Percentiles rank a stretch among this genome's conserved stretches.
Evolutionary conservation across 768 basidiomycete genomes (phyloP).

Genomic region (Mycena olivaceomarginata): DNA sequence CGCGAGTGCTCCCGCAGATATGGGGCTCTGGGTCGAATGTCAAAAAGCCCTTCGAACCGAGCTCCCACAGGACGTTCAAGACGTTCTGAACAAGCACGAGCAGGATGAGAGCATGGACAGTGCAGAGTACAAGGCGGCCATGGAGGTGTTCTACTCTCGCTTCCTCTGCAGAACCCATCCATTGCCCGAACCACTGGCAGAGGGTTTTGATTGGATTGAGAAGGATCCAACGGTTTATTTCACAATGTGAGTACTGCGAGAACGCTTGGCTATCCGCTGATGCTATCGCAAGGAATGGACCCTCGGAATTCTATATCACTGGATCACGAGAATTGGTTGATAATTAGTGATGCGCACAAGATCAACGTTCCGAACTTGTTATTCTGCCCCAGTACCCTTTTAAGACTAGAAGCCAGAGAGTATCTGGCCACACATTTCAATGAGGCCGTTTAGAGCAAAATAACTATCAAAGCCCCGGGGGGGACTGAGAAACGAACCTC

Average conservation of each 20-base stretch:
- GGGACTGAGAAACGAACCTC: too few relatives aligned
- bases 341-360: constrained; percentile 56
- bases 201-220: constrained; percentile 47
- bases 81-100: constrained; percentile 54
- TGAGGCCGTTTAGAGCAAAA: too few relatives aligned
- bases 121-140: constrained; percentile 56
- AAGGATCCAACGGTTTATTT: constrained; percentile 60
- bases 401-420: too few relatives aligned
- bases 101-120: constrained; percentile 50
- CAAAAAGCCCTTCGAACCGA: constrained; percentile 48
- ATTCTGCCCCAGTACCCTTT: constrained; percentile 16
- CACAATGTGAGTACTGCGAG: constrained; percentile 51
- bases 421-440: too few relatives aligned
- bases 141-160: constrained; percentile 52
- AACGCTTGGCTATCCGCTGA: background rate
- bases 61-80: constrained; percentile 57
- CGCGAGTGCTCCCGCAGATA: constrained; percentile 66
- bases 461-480: too few relatives aligned
- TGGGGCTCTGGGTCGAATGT: constrained; percentile 60
- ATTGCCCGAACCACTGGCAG: constrained; percentile 50
- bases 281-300: constrained; percentile 34
- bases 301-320: constrained; percentile 51
- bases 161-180: constrained; percentile 52
- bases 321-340: constrained; percentile 60
- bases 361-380: constrained; percentile 57